A percentile compares a stretch with the other conserved stretches of the same genome.
Conservation (phyloP, 495 filamentous ascomycete genomes). For the Aspergillus incahuasiensis region DNA sequence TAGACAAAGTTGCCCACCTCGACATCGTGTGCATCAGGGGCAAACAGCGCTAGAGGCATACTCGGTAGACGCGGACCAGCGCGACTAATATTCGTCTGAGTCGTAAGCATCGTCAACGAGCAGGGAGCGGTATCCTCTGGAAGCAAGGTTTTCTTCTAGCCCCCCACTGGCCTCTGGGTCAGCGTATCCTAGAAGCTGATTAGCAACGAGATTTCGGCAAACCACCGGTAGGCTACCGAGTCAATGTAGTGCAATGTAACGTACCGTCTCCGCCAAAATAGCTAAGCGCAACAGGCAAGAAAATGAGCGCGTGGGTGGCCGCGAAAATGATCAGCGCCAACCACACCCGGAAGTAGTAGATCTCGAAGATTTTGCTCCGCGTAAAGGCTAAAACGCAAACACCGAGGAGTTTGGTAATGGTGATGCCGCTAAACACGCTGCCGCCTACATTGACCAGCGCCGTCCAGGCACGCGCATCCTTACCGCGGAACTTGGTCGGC, state of each 20-base stretch:
- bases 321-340: conserved; percentile 83
- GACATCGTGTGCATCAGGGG: background rate
- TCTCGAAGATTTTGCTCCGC: conserved; percentile 96
- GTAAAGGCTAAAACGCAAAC: conserved; percentile 93
- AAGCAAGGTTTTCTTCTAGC: conserved; percentile 74
- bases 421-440: conserved; percentile 93
- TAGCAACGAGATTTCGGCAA: background rate
- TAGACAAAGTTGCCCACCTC: background rate
- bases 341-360: conserved; percentile 99
- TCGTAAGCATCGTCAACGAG: conserved; percentile 49
- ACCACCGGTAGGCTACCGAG: background rate
- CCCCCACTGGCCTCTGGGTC: conserved; percentile 81
- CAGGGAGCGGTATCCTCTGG: conserved; percentile 46
- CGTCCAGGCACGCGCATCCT: conserved; percentile 83
- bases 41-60: background rate
- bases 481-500: conserved; percentile 58
- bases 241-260: conserved; percentile 12
- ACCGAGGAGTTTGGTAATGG: conserved; percentile 88
- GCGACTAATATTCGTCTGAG: conserved; percentile 45
- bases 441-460: conserved; percentile 90
- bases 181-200: conserved; percentile 57
- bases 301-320: conserved; percentile 83
- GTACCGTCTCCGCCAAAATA: conserved; percentile 77
- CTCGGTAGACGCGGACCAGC: background rate
- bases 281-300: conserved; percentile 85